Conservation (phyloP, 129 eudicot species). For the Lactuca saligna region DNA sequence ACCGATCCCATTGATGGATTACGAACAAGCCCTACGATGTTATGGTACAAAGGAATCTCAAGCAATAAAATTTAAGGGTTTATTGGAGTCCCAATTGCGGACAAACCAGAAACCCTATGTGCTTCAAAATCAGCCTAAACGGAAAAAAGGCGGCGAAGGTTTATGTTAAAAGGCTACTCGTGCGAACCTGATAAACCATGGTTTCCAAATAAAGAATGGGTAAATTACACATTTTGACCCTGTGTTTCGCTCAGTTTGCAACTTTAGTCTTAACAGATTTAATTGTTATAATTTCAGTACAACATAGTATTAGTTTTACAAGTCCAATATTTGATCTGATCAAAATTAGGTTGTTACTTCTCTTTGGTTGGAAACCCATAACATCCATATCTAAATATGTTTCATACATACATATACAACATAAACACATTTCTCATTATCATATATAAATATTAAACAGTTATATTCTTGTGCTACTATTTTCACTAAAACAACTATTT, state of each 20-base stretch:
- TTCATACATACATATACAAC: not conserved
- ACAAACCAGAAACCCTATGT: slow-evolving; percentile 14
- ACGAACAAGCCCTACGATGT: not conserved
- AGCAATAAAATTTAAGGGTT: slow-evolving; percentile 15
- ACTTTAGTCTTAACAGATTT: not conserved
- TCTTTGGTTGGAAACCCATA: not conserved
- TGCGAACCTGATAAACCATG: not conserved
- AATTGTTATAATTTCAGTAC: not conserved
- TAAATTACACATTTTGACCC: not conserved
- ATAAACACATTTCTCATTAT: too few relatives aligned
- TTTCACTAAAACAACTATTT: too few relatives aligned
- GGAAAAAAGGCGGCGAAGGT: slow-evolving; percentile 26
- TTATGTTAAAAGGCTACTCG: not conserved
- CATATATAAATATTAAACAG: too few relatives aligned
- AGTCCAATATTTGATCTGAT: too few relatives aligned
- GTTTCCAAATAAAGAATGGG: not conserved
- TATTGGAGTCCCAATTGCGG: not conserved
- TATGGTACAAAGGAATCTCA: slow-evolving; percentile 1
- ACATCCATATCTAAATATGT: not conserved
- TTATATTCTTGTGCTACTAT: too few relatives aligned
- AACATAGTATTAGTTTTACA: too few relatives aligned
- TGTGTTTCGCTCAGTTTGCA: not conserved
- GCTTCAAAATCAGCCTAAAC: not conserved
- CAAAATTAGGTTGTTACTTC: not conserved
- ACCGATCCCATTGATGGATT: slow-evolving; percentile 51